phyloP scores from a whole-genome alignment of 768 basidiomycete genomes.

The Kwoniella shandongensis region DNA sequence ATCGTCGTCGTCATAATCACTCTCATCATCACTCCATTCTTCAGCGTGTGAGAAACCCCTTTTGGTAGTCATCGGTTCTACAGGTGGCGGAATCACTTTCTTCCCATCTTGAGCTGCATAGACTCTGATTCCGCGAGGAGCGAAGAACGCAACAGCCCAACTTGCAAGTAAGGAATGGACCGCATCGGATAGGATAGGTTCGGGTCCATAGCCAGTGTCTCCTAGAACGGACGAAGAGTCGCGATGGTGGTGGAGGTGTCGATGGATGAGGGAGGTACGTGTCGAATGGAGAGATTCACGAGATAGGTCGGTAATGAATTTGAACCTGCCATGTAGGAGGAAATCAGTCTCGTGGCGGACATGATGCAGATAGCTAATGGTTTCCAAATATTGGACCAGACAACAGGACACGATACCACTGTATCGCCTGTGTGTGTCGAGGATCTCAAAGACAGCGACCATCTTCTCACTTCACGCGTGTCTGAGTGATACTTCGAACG shows the following conservation, averaged over 20 bases:
- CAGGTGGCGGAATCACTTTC: slow-evolving; percentile 32
- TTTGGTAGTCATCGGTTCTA: slow-evolving; percentile 25
- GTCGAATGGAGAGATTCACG: slow-evolving; percentile 33
- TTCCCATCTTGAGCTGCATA: slow-evolving; percentile 39
- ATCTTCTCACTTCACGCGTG: too few relatives aligned
- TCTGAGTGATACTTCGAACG: too few relatives aligned
- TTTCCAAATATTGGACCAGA: too few relatives aligned
- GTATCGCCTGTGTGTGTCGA: too few relatives aligned
- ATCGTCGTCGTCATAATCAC: slow-evolving; percentile 25
- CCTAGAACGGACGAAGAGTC: neutral
- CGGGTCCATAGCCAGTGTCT: slow-evolving; percentile 27
- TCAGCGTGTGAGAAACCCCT: slow-evolving; percentile 27
- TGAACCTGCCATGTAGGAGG: slow-evolving; percentile 20
- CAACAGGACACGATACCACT: too few relatives aligned
- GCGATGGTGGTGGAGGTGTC: neutral
- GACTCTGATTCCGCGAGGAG: slow-evolving; percentile 42
- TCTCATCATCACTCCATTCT: slow-evolving; percentile 33
- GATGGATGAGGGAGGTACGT: slow-evolving; percentile 22
- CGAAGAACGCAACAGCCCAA: slow-evolving; percentile 48
- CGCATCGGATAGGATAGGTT: slow-evolving; percentile 31
- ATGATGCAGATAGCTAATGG: too few relatives aligned
- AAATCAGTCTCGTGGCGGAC: too few relatives aligned
- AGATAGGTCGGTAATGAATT: slow-evolving; percentile 42
- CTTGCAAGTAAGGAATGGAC: slow-evolving; percentile 42
- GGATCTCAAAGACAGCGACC: too few relatives aligned